Base-by-base conservation (phyloP, 2,329 filamentous ascomycete genomes). In the Gnomoniopsis smithogilvyi region DNA sequence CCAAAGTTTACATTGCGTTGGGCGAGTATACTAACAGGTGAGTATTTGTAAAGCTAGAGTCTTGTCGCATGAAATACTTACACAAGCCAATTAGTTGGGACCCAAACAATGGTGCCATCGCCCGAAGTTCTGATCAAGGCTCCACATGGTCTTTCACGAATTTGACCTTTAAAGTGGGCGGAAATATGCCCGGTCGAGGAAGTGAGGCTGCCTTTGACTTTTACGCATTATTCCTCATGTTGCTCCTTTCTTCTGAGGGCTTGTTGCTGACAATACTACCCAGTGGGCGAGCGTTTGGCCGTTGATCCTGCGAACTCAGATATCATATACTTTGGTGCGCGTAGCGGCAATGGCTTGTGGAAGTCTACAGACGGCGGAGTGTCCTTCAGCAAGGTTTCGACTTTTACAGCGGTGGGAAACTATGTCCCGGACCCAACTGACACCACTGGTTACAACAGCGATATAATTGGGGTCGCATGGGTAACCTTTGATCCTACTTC, bases 181-280 rank as follows among this genome's bases (percentile, higher is more conserved):
- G 83, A 0, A 86, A 86, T 66, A 85, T 85, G 81, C 82, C 83
- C 8, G 83, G 83, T 2, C 78, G 83, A 30, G 83, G 83, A 8
- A 80, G 54, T 56, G 41, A 49, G 54, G 19, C 34, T 6, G 3
- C 12, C 30, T 8, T 33, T 36, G 8, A 38, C 19, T 17, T 14
- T 41, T 10, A 24, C 24, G 12, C 24, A 7, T 14, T n/a, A n/a
- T 33, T 6, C 22, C 14, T 24, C 46, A 3, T 48, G 8, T 1
- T 19, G 10, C 43, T 10, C 19, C 8, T 33, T 10, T 17, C n/a
- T 46, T 6, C n/a, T n/a, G n/a, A n/a, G n/a, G n/a, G 36, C 15
- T 11, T 26, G 22, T 19, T n/a, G 26, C 8, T 8, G 19, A n/a
- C 21, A 34, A 49, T 3, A 15, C 15, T 41, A 15, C 12, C 12